phyloP scores from a whole-genome alignment of 129 eudicot species.

The Centaurea solstitialis region DNA sequence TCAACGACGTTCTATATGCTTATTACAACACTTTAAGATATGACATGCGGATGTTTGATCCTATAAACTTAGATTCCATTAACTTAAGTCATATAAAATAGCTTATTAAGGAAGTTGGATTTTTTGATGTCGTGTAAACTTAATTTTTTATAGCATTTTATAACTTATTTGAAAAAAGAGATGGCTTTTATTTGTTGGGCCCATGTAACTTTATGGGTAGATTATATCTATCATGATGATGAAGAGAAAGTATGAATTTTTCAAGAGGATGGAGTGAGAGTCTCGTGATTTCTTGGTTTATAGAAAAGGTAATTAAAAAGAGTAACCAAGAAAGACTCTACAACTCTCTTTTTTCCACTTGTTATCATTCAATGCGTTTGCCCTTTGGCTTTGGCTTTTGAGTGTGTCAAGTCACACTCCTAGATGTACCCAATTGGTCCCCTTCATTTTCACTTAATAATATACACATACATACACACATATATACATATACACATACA shows the following conservation, averaged over 20 bases:
- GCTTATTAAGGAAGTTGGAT: no score
- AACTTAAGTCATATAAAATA: no score
- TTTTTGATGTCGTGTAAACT: no score
- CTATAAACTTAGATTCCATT: no score
- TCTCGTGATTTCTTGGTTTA: constrained; percentile 69
- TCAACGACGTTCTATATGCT: no score
- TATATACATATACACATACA: no score
- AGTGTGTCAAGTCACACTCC: constrained; percentile 28
- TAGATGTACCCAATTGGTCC: constrained; percentile 10
- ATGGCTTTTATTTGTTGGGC: constrained; percentile 19
- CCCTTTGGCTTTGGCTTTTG: constrained; percentile 22
- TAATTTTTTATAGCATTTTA: not conserved
- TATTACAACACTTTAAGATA: no score
- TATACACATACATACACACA: no score
- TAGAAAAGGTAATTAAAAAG: constrained; percentile 32
- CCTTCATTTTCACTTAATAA: constrained; percentile 12
- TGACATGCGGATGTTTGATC: no score
- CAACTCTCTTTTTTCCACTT: constrained; percentile 39
- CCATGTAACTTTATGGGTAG: constrained; percentile 41
- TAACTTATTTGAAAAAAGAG: not conserved
- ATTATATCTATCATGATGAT: constrained; percentile 26
- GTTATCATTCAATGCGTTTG: constrained; percentile 51
- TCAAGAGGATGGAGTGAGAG: constrained; percentile 46
- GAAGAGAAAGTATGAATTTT: constrained; percentile 40
- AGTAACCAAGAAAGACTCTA: constrained; percentile 28